phyloP scores from a whole-genome alignment of 768 basidiomycete species.

The Hemileccinum impolitum region DNA sequence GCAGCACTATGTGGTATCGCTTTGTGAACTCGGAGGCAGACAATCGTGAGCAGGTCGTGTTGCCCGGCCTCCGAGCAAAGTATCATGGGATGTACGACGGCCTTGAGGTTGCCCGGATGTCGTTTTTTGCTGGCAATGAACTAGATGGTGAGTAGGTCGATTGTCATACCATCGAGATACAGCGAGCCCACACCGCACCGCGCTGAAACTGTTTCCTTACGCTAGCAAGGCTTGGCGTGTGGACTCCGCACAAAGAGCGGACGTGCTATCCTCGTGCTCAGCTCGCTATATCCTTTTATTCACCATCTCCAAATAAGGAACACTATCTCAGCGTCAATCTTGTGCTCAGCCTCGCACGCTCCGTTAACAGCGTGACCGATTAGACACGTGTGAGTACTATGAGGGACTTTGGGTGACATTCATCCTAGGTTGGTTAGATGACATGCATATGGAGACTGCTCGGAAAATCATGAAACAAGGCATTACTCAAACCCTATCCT shows the following conservation, averaged over 20 bases:
- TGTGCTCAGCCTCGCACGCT: background rate
- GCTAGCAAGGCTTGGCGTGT: background rate
- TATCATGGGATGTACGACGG: background rate
- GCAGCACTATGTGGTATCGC: too few species aligned
- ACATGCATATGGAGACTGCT: constrained; percentile 3
- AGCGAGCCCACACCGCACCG: background rate
- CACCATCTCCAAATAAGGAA: background rate
- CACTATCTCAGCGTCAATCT: constrained; percentile 19
- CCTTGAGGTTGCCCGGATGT: background rate
- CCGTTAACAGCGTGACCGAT: constrained; percentile 1
- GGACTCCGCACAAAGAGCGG: constrained; percentile 10
- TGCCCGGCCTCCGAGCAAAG: background rate
- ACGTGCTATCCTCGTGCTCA: background rate
- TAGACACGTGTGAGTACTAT: constrained; percentile 1
- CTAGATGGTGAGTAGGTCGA: background rate
- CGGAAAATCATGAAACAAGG: constrained; percentile 6
- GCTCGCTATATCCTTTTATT: background rate
- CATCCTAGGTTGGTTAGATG: background rate
- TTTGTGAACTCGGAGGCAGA: background rate
- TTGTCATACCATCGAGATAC: background rate
- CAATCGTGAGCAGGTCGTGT: background rate
- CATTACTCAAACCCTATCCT: background rate
- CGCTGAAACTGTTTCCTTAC: background rate
- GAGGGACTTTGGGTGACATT: background rate
- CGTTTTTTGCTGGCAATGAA: background rate